A percentile compares a stretch with the other conserved stretches of the same genome.
Evolutionary conservation across 176 grass and related monocot species (phyloP).

Genomic region (Canna indica): DNA sequence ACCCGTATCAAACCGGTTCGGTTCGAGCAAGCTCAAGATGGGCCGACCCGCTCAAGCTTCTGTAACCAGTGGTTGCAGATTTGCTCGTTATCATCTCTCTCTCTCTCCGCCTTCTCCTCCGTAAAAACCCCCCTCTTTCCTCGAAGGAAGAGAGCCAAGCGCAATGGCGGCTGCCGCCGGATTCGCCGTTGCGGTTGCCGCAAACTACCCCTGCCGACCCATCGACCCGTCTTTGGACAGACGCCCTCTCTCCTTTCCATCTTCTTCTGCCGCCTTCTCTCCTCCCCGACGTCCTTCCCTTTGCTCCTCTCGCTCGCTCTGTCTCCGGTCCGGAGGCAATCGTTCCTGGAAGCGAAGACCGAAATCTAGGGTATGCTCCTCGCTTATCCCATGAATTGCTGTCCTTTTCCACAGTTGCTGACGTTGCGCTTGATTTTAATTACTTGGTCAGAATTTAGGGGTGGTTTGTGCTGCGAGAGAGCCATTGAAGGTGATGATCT

Average conservation of each 20-base stretch:
- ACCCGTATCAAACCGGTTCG: too few species aligned
- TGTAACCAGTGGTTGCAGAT: background rate
- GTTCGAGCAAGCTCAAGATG: too few species aligned
- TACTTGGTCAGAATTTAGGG: conserved; percentile 16
- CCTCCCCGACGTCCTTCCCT: background rate
- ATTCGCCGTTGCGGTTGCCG: background rate
- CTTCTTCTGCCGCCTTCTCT: background rate
- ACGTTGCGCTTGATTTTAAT: background rate
- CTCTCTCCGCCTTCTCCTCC: background rate
- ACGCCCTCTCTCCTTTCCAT: conserved; percentile 3
- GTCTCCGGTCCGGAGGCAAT: background rate
- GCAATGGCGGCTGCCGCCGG: background rate
- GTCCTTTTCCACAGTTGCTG: background rate
- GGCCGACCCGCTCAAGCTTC: too few species aligned
- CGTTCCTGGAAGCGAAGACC: conserved; percentile 9
- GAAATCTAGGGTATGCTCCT: conserved; percentile 24
- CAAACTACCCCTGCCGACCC: background rate
- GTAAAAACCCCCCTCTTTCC: background rate
- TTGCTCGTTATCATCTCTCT: background rate
- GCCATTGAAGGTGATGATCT: conserved; percentile 64
- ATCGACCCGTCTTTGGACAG: background rate
- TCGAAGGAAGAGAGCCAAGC: background rate
- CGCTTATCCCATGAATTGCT: background rate
- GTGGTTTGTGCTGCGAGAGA: conserved; percentile 30
- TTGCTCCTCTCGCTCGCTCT: conserved; percentile 19